Evolutionary conservation across 169 alveolate species (phyloP).

Genomic region (Eimeria necatrix): DNA sequence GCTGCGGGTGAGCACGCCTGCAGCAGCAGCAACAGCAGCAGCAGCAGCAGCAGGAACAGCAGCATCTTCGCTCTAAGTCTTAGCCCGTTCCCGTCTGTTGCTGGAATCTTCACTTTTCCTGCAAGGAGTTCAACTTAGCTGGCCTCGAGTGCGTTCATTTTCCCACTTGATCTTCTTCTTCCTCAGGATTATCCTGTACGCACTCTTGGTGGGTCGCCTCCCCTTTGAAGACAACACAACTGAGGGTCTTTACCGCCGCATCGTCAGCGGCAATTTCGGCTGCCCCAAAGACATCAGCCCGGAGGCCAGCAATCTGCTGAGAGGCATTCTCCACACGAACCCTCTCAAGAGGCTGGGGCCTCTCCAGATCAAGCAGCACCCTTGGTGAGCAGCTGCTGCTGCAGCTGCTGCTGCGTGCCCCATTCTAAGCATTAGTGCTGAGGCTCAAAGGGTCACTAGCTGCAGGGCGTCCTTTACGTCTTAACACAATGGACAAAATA

Average conservation of each 20-base stretch:
- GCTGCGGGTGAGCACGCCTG: slow-evolving; percentile 81
- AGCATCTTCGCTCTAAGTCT: neutral
- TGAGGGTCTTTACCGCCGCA: slow-evolving; percentile 88
- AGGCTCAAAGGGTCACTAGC: too few species aligned
- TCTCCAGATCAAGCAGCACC: slow-evolving; percentile 72
- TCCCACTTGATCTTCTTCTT: slow-evolving; percentile 64
- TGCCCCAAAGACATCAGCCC: slow-evolving; percentile 84
- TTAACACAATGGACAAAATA: too few species aligned
- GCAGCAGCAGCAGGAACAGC: neutral
- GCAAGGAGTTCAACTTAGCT: neutral
- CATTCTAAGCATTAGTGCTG: neutral
- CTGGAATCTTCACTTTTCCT: neutral
- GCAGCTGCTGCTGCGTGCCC: neutral
- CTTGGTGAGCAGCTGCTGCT: slow-evolving; percentile 37
- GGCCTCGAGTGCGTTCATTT: neutral
- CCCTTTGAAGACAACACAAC: slow-evolving; percentile 95
- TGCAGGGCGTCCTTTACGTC: too few species aligned
- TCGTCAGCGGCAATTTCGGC: slow-evolving; percentile 87
- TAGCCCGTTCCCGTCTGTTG: neutral
- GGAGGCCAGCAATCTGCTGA: slow-evolving; percentile 71
- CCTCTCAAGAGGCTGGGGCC: slow-evolving; percentile 40
- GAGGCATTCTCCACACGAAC: slow-evolving; percentile 52
- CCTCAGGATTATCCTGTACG: slow-evolving; percentile 92
- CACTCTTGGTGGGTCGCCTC: slow-evolving; percentile 94
- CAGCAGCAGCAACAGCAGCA: neutral